These are phyloP conservation scores for Hypomyces rosellus DNA, from an alignment of 2,329 filamentous ascomycete species.

Conservation along the genomic window DNA sequence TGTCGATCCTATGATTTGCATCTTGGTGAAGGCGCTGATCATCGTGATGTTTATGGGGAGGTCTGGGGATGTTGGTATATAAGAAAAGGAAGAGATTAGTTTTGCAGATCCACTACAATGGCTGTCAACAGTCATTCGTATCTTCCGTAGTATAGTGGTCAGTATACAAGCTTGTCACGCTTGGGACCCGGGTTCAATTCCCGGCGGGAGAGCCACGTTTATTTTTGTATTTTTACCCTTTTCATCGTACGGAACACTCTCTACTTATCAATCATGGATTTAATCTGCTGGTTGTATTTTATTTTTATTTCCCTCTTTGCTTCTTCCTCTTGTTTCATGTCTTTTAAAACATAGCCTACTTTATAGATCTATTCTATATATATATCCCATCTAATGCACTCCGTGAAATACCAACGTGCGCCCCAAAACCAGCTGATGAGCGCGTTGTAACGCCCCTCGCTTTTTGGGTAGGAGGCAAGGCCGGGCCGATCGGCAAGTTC, in stretches of 20 bases:
- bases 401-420: too few relatives aligned
- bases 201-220: conserved; percentile 18
- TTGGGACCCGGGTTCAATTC: conserved; percentile 21
- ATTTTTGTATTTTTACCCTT: conserved; percentile 5
- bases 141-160: conserved; percentile 20
- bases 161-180: conserved; percentile 21
- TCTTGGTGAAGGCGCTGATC: background rate
- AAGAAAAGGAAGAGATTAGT: accelerated
- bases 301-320: conserved; percentile 3
- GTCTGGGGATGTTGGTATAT: background rate
- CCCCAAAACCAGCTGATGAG: too few relatives aligned
- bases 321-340: background rate
- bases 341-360: background rate
- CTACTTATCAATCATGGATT: too few relatives aligned
- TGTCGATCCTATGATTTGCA: too few relatives aligned
- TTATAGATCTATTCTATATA: too few relatives aligned
- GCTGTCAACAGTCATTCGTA: conserved; percentile 6
- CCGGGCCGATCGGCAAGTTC: conserved; percentile 10
- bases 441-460: too few relatives aligned
- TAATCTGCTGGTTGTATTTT: too few relatives aligned
- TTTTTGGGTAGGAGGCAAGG: background rate
- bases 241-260: background rate
- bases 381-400: too few relatives aligned
- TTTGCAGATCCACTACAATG: conserved; percentile 10
- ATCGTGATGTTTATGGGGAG: background rate